A percentile compares a stretch with the other conserved stretches of the same genome.
phyloP scores from a whole-genome alignment of 2,329 filamentous ascomycete species.

The Cercospora citrullina region DNA sequence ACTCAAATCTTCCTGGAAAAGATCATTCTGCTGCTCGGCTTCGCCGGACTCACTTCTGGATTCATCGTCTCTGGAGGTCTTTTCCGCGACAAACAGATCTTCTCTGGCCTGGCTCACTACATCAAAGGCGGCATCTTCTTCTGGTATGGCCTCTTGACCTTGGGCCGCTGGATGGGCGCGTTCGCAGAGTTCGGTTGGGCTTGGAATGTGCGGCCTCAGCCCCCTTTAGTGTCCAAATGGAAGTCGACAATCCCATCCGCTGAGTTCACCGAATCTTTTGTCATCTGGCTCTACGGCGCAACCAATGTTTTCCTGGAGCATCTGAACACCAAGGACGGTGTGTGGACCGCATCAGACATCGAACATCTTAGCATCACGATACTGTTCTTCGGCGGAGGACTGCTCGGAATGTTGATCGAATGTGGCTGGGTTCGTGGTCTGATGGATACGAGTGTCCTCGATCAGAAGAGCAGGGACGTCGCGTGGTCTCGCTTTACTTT shows the following conservation, averaged over 20 bases:
- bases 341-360: constrained; percentile 76
- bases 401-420: constrained; percentile 54
- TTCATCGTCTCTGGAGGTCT: constrained; percentile 77
- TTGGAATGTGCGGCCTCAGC: constrained; percentile 78
- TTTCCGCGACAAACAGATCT: constrained; percentile 62
- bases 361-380: constrained; percentile 92
- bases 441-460: constrained; percentile 55
- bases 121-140: constrained; percentile 95
- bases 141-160: constrained; percentile 82
- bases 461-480: constrained; percentile 42
- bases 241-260: constrained; percentile 66
- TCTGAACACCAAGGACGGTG: constrained; percentile 67
- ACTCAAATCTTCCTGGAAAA: constrained; percentile 72
- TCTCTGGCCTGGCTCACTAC: constrained; percentile 87
- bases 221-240: constrained; percentile 61
- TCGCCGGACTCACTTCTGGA: constrained; percentile 69
- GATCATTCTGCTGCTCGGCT: constrained; percentile 74
- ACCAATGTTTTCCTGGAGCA: constrained; percentile 94
- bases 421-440: constrained; percentile 61
- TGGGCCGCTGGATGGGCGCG: constrained; percentile 86
- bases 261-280: constrained; percentile 84
- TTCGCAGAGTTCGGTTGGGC: constrained; percentile 93
- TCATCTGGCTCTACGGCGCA: constrained; percentile 86
- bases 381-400: constrained; percentile 87
- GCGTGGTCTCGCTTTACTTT: constrained; percentile 20